A percentile compares a stretch with the other conserved stretches of the same genome.
These are phyloP conservation scores for Pythium dissimile DNA, from an alignment of 352 stramenopile species.

Conservation along the genomic window DNA sequence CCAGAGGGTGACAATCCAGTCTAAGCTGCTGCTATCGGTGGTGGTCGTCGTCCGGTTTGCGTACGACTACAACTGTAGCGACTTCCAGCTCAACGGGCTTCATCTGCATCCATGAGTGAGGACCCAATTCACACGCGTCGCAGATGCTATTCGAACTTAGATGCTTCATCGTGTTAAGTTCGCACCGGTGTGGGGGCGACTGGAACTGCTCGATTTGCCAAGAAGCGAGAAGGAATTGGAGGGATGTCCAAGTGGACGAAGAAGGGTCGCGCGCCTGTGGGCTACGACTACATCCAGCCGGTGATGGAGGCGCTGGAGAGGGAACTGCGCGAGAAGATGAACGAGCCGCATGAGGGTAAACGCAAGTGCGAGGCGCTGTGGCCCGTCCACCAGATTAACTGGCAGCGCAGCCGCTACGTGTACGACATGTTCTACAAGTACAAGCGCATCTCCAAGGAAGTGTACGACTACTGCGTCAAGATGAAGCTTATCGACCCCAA, in stretches of 20 bases:
- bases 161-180: no score
- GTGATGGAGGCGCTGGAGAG: constrained; percentile 96
- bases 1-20: constrained; percentile 29
- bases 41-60: constrained; percentile 29
- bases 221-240: not conserved
- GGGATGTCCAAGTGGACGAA: constrained; percentile 87
- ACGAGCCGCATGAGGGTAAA: constrained; percentile 96
- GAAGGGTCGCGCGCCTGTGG: constrained; percentile 84
- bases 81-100: constrained; percentile 36
- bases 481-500: constrained; percentile 94
- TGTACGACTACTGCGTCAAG: constrained; percentile 98
- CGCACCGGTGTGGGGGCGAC: not conserved
- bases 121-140: constrained; percentile 2
- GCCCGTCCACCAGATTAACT: constrained; percentile 99
- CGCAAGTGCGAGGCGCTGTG: constrained; percentile 97
- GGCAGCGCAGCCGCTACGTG: constrained; percentile 97
- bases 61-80: constrained; percentile 27
- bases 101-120: not conserved
- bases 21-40: constrained; percentile 32
- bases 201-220: not conserved
- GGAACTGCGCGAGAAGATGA: constrained; percentile 97
- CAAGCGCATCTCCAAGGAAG: constrained; percentile 91
- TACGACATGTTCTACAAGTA: constrained; percentile 99
- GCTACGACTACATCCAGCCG: constrained; percentile 94
- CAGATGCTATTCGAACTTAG: constrained; percentile 11